A percentile compares a stretch with the other conserved stretches of the same genome.
Conservation (phyloP, 2,329 filamentous ascomycete species). For the Stagonosporopsis chrysanthemi region DNA sequence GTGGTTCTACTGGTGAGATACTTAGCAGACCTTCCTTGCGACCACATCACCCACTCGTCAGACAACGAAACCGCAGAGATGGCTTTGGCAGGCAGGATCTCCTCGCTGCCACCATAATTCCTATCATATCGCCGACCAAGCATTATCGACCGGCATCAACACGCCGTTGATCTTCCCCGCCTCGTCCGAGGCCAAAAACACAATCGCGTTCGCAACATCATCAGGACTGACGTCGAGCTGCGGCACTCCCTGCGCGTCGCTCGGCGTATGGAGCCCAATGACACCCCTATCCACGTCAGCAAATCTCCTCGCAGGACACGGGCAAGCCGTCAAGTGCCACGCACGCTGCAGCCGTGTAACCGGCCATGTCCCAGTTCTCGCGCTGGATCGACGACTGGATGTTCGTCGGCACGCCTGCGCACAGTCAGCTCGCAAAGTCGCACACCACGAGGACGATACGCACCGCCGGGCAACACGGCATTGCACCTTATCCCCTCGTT, state of each 20-base stretch:
- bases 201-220: constrained; percentile 36
- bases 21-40: background rate
- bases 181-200: constrained; percentile 36
- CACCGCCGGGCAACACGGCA: constrained; percentile 54
- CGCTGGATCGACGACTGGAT: constrained; percentile 34
- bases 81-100: background rate
- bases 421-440: background rate
- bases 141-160: constrained; percentile 38
- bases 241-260: constrained; percentile 29
- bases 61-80: background rate
- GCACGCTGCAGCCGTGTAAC: constrained; percentile 32
- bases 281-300: background rate
- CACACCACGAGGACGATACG: background rate
- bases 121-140: constrained; percentile 37
- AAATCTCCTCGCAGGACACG: background rate
- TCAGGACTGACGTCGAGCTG: constrained; percentile 30
- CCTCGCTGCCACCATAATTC: background rate
- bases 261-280: background rate
- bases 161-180: constrained; percentile 38
- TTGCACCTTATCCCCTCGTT: constrained; percentile 57
- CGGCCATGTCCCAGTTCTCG: constrained; percentile 31
- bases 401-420: constrained; percentile 13
- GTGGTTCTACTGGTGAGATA: no score
- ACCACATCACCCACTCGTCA: background rate
- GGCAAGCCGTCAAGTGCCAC: background rate